A percentile compares a stretch with the other conserved stretches of the same genome.
Evolutionary conservation across 306 rosid species (phyloP).

Genomic region (Vicia faba): DNA sequence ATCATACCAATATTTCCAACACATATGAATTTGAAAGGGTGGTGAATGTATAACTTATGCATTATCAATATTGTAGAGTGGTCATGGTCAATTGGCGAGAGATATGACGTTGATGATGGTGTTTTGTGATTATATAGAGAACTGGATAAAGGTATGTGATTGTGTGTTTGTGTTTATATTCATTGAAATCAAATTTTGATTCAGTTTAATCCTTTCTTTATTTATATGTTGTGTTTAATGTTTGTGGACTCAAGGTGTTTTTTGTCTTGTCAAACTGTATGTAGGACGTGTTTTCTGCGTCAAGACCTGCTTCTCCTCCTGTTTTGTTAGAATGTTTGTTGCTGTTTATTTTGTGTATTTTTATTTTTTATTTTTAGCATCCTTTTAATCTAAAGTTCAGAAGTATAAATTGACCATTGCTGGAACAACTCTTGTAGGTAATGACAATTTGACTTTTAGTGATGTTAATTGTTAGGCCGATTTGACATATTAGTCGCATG

Average conservation of each 20-base stretch:
- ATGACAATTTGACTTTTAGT: too few species aligned
- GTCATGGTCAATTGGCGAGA: constrained; percentile 94
- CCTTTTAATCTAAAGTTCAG: too few species aligned
- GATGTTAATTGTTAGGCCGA: too few species aligned
- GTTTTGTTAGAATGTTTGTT: constrained; percentile 38
- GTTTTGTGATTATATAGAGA: constrained; percentile 84
- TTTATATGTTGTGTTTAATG: neutral
- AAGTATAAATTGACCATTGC: too few species aligned
- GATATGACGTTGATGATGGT: constrained; percentile 97
- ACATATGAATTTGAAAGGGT: too few species aligned
- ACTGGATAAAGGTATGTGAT: constrained; percentile 68
- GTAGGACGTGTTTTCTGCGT: constrained; percentile 92
- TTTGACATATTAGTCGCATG: too few species aligned
- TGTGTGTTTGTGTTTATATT: neutral
- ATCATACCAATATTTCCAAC: too few species aligned
- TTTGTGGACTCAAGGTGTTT: constrained; percentile 11
- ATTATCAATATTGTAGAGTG: constrained; percentile 84
- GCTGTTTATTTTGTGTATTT: too few species aligned
- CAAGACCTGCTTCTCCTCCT: constrained; percentile 91
- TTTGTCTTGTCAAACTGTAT: constrained; percentile 30
- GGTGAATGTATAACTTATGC: too few species aligned
- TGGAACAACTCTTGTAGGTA: too few species aligned
- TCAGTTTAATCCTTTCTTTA: neutral
- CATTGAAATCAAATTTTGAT: constrained; percentile 22
- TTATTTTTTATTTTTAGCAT: too few species aligned